These are phyloP conservation scores for Simplicillium sp. DNA, from an alignment of 2,329 filamentous ascomycete genomes.

Conservation along the genomic window DNA sequence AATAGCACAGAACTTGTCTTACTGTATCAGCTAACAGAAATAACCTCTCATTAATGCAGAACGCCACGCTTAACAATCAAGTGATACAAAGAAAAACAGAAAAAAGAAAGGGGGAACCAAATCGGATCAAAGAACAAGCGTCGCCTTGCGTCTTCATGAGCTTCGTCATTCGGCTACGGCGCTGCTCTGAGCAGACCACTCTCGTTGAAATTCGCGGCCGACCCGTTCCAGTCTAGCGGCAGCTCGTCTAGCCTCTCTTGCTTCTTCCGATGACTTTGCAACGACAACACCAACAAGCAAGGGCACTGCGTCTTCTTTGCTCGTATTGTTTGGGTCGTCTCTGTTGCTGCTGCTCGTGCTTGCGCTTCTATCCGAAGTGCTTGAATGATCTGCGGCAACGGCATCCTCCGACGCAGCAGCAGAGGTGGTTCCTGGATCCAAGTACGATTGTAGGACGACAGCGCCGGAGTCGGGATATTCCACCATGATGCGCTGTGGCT, in stretches of 20 bases:
- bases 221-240: conserved; percentile 43
- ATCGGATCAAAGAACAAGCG: too few relatives aligned
- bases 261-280: conserved; percentile 35
- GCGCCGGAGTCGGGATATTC: conserved; percentile 38
- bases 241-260: conserved; percentile 41
- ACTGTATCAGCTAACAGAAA: too few relatives aligned
- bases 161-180: too few relatives aligned
- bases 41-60: too few relatives aligned
- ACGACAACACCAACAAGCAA: conserved; percentile 46
- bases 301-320: conserved; percentile 29
- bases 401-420: conserved; percentile 1
- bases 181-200: conserved; percentile 25
- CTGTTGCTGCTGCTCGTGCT: background rate
- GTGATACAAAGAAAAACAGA: too few relatives aligned
- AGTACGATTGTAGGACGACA: conserved; percentile 34
- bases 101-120: too few relatives aligned
- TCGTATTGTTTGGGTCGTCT: background rate
- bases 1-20: too few relatives aligned
- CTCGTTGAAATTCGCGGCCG: conserved; percentile 43
- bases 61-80: too few relatives aligned
- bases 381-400: too few relatives aligned
- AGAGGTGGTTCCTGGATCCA: conserved; percentile 25
- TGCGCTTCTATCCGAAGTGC: background rate
- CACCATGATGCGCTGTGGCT: conserved; percentile 47
- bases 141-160: too few relatives aligned